phyloP scores from a whole-genome alignment of 495 filamentous ascomycete genomes.

The Cercophora sp. region DNA sequence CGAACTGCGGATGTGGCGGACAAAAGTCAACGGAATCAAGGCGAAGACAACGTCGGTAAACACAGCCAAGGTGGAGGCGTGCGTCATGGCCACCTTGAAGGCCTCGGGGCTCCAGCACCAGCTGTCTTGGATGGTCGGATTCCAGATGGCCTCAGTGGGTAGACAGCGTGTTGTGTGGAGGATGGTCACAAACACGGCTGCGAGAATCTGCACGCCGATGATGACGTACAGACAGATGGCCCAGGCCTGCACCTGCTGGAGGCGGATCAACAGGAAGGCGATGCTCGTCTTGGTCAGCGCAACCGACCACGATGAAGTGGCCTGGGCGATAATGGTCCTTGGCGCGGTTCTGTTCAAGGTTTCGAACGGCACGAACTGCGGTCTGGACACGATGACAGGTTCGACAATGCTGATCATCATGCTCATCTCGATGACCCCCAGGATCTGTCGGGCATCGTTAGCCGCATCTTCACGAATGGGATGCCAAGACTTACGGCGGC shows the following conservation, averaged over 20 bases:
- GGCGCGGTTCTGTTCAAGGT: not conserved
- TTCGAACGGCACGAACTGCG: not conserved
- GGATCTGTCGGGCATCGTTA: not conserved
- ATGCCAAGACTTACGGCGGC: not conserved
- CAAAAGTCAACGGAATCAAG: constrained; percentile 7
- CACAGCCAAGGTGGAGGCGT: constrained; percentile 1
- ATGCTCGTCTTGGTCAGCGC: constrained; percentile 13
- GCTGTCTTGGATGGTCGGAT: not conserved
- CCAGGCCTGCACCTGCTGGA: not conserved
- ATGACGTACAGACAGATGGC: not conserved
- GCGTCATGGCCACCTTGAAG: constrained; percentile 11
- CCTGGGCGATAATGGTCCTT: constrained; percentile 1
- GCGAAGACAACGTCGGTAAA: constrained; percentile 6
- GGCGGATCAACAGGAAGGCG: constrained; percentile 7
- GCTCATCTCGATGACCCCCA: not conserved
- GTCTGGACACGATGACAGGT: not conserved
- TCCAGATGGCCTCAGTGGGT: constrained; percentile 5
- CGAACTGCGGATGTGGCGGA: constrained; percentile 7
- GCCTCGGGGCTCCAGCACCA: constrained; percentile 7
- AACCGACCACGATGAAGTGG: constrained; percentile 6
- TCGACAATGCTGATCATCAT: not conserved
- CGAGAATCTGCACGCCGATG: constrained; percentile 4
- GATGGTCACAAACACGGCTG: constrained; percentile 8
- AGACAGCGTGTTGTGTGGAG: constrained; percentile 11
- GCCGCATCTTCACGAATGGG: not conserved